phyloP scores from a whole-genome alignment of 176 grass and related monocot genomes.

The Ampelocalamus luodianensis region DNA sequence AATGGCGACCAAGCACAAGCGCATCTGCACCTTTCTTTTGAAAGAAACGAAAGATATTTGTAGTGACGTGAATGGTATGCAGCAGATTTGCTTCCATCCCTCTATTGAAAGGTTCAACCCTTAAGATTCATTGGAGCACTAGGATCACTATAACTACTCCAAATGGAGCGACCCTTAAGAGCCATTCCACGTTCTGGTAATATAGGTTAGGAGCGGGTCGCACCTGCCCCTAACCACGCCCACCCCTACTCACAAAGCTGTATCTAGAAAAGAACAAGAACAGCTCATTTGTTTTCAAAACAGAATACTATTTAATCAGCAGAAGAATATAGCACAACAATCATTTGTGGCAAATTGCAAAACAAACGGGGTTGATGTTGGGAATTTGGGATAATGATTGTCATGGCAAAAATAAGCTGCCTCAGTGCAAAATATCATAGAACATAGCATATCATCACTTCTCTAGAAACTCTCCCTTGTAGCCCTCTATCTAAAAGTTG shows the following conservation, averaged over 20 bases:
- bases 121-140: no score
- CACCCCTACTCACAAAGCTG: background rate
- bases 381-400: background rate
- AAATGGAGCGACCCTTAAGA: no score
- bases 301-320: background rate
- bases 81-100: no score
- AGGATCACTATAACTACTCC: no score
- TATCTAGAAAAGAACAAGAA: background rate
- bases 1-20: no score
- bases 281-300: constrained; percentile 9
- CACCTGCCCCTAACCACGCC: no score
- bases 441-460: background rate
- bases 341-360: background rate
- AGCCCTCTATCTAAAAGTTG: background rate
- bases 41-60: no score
- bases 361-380: background rate
- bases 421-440: background rate
- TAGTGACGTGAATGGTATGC: no score
- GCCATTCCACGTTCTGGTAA: no score
- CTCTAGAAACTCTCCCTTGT: background rate
- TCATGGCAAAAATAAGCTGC: constrained; percentile 1
- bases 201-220: no score
- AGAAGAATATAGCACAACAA: background rate
- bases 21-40: no score
- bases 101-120: no score